phyloP scores from a whole-genome alignment of 2,329 filamentous ascomycete genomes.

The Penicillium paneum region DNA sequence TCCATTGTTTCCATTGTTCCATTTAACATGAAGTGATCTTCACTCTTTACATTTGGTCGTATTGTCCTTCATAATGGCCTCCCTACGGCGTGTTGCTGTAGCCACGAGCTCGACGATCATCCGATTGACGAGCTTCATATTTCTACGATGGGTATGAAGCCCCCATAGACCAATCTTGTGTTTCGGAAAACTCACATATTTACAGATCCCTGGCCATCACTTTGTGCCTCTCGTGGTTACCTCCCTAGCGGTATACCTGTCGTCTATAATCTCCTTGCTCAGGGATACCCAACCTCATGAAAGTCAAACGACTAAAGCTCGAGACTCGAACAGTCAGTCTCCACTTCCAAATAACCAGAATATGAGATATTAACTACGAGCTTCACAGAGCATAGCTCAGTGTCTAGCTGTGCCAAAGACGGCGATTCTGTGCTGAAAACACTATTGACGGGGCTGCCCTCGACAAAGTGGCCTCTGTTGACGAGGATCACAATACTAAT shows the following conservation, averaged over 20 bases:
- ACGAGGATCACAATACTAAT: conserved; percentile 67
- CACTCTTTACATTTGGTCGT: conserved; percentile 2
- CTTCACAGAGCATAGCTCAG: conserved; percentile 1
- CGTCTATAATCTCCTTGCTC: conserved; percentile 33
- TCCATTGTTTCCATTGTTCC: neutral
- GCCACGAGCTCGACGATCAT: conserved; percentile 38
- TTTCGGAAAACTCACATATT: neutral
- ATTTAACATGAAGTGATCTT: neutral
- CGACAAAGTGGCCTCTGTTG: conserved; percentile 62
- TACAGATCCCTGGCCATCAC: conserved; percentile 40
- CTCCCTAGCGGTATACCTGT: conserved; percentile 46
- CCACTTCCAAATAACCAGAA: neutral
- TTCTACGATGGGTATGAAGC: conserved; percentile 45
- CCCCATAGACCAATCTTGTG: neutral
- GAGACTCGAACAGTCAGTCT: conserved; percentile 6
- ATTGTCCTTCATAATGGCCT: conserved; percentile 27
- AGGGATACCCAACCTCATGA: conserved; percentile 1
- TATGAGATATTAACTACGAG: neutral
- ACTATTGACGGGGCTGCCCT: conserved; percentile 73
- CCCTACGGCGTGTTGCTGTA: conserved; percentile 30
- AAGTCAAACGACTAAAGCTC: conserved; percentile 5
- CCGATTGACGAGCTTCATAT: conserved; percentile 38
- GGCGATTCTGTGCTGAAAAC: conserved; percentile 53
- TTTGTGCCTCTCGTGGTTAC: conserved; percentile 40
- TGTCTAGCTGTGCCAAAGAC: conserved; percentile 2